Conservation (phyloP, 306 rosid genomes). For the Macrotyloma uniflorum region DNA sequence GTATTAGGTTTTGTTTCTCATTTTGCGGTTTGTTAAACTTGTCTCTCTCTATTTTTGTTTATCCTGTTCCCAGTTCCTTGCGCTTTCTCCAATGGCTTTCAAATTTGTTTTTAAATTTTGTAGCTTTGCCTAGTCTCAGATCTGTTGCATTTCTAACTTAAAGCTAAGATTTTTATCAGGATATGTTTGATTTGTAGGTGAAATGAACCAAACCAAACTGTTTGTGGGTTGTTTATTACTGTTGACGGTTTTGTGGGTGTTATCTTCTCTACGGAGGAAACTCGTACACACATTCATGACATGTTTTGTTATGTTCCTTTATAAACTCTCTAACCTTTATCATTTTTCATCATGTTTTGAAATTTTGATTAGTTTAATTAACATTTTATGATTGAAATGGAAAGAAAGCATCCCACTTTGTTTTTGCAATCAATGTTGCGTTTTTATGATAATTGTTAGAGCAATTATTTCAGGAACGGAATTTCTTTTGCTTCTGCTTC, state of each 20-base stretch:
- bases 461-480: slow-evolving; percentile 9
- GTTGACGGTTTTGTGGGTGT: not conserved
- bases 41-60: not conserved
- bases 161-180: not conserved
- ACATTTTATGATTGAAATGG: slow-evolving; percentile 25
- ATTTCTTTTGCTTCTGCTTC: not conserved
- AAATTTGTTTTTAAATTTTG: not conserved
- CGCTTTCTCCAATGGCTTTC: not conserved
- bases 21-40: not conserved
- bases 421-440: slow-evolving; percentile 24
- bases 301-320: slow-evolving; percentile 16
- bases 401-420: slow-evolving; percentile 23
- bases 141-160: slow-evolving; percentile 40
- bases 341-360: not conserved
- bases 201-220: not conserved
- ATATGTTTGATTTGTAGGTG: slow-evolving; percentile 4
- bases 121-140: slow-evolving; percentile 39
- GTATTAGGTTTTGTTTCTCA: slow-evolving; percentile 35
- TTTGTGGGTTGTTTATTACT: slow-evolving; percentile 24
- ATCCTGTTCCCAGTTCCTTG: slow-evolving; percentile 36
- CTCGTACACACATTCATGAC: not conserved
- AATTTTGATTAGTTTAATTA: slow-evolving; percentile 9
- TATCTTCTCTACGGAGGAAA: slow-evolving; percentile 24
- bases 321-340: not conserved
- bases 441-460: slow-evolving; percentile 12